These are phyloP conservation scores for Oryza glaberrima DNA, from an alignment of 176 grass and related monocot species.

Conservation along the genomic window DNA sequence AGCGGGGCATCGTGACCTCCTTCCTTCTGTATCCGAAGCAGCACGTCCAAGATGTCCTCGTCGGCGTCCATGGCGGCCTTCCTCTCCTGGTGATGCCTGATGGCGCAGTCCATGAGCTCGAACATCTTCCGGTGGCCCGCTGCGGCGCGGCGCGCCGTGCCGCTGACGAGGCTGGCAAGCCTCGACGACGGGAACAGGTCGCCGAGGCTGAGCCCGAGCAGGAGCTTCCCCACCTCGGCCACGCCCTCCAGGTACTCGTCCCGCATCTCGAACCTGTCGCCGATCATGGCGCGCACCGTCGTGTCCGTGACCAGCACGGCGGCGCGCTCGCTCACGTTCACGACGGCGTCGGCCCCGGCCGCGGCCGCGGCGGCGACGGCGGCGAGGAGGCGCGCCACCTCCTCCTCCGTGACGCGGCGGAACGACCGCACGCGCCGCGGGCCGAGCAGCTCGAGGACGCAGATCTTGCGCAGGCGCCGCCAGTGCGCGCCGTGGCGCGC, in stretches of 20 bases:
- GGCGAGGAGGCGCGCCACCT: slow-evolving; percentile 32
- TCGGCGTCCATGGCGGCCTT: background rate
- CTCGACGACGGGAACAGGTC: slow-evolving; percentile 30
- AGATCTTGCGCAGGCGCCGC: slow-evolving; percentile 46
- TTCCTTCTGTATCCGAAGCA: slow-evolving; percentile 23
- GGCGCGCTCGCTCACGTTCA: slow-evolving; percentile 41
- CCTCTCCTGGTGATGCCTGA: slow-evolving; percentile 8
- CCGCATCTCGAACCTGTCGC: slow-evolving; percentile 11
- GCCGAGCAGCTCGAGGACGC: slow-evolving; percentile 44
- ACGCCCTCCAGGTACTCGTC: background rate
- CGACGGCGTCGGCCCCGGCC: background rate
- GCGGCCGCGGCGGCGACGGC: background rate
- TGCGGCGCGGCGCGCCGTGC: background rate
- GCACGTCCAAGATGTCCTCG: slow-evolving; percentile 22
- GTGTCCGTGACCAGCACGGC: slow-evolving; percentile 20
- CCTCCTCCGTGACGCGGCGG: slow-evolving; percentile 38
- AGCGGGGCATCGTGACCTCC: background rate
- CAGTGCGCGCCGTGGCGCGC: slow-evolving; percentile 39
- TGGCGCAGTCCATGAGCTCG: background rate
- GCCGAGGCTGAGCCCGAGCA: background rate
- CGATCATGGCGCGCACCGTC: slow-evolving; percentile 36
- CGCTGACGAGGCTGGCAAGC: background rate
- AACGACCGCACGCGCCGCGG: slow-evolving; percentile 40
- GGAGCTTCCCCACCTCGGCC: background rate
- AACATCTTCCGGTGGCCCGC: background rate